Evolutionary conservation across 2,329 filamentous ascomycete species (phyloP), one percentile per base, ranked within the genome.

Genomic region (Aschersonia sp.): DNA sequence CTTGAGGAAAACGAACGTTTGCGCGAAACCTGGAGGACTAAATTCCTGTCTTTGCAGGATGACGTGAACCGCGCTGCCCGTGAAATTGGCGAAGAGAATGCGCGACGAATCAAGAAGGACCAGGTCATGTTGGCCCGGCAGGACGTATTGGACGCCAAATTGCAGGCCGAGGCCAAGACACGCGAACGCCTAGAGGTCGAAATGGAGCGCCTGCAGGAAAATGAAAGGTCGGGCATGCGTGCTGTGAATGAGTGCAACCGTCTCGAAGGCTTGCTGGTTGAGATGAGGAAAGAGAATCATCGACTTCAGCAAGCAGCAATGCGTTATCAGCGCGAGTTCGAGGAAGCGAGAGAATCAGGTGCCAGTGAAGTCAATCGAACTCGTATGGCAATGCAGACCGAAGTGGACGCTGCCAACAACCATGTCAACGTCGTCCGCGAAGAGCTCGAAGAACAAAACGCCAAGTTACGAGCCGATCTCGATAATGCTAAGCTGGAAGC

Each of bases 1-100:
- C 78, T 92, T 42, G 82, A 92, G 58, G 89, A 95, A 66, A 90
- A 87, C 58, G 81, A 89, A 58, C 80, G 83, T 53, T 77, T 94
- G 50, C 83, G 88, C 49, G 87, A 95, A 60, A 80, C 75, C 51
- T 89, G 94, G 77, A 83, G 87, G 54, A 72, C 73, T 61, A 94
- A 92, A 64, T 85, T 96, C 58, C 79, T 90, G 56, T 80, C 80
- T 50, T 71, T 98, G 40, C 89, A 97, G 64, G 78, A 87, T 53
- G 87, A 96, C 56, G 90, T 97, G 83, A 77, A 81, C 33, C 72
- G 72, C 48, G 85, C 87, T 45, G 82, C 86, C 47, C 79, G 79
- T 44, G 83, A 94, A 52, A 80, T 96, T 52, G 81, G 84, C 29
- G 80, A 85, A 56, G 89, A 97, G 60, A 90, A 89, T 60, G 79